These are phyloP conservation scores for Ceratobasidium sp. DNA, from an alignment of 1,284 basidiomycete species.

Conservation along the genomic window DNA sequence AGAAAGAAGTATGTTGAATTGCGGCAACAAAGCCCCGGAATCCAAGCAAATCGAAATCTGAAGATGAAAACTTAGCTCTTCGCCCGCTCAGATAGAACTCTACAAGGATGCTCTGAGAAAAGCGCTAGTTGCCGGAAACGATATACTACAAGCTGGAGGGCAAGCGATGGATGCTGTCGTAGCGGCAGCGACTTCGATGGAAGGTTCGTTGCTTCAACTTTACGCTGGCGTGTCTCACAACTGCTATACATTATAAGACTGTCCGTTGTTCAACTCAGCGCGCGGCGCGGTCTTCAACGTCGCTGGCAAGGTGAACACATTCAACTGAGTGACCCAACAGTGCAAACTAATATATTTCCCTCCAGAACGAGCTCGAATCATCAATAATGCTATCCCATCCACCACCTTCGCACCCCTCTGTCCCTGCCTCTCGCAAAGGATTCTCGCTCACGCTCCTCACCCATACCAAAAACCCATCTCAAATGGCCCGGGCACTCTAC, in stretches of 20 bases:
- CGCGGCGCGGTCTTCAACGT: conserved; percentile 84
- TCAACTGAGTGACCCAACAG: background rate
- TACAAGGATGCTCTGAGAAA: conserved; percentile 67
- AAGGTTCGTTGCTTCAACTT: conserved; percentile 62
- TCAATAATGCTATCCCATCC: conserved; percentile 82
- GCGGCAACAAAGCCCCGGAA: background rate
- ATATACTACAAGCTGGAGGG: conserved; percentile 70
- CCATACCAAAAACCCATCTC: conserved; percentile 75
- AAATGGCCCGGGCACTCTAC: conserved; percentile 75
- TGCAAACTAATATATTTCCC: background rate
- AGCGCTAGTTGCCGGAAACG: conserved; percentile 71
- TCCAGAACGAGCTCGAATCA: conserved; percentile 79
- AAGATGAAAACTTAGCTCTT: conserved; percentile 56
- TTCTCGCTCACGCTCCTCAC: conserved; percentile 73
- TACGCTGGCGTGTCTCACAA: background rate
- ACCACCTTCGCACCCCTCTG: conserved; percentile 68
- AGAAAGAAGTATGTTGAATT: conserved; percentile 53
- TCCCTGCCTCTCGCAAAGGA: conserved; percentile 69
- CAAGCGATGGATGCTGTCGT: conserved; percentile 86
- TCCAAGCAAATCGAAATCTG: conserved; percentile 36
- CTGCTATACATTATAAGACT: conserved; percentile 61
- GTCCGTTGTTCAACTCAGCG: conserved; percentile 78
- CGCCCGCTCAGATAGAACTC: conserved; percentile 67
- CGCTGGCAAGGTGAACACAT: conserved; percentile 69
- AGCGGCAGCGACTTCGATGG: conserved; percentile 76